Percentiles rank a stretch among this genome's conserved stretches.
Evolutionary conservation across 495 filamentous ascomycete species (phyloP).

Genomic region (Paragyromitra xinjiangensis): DNA sequence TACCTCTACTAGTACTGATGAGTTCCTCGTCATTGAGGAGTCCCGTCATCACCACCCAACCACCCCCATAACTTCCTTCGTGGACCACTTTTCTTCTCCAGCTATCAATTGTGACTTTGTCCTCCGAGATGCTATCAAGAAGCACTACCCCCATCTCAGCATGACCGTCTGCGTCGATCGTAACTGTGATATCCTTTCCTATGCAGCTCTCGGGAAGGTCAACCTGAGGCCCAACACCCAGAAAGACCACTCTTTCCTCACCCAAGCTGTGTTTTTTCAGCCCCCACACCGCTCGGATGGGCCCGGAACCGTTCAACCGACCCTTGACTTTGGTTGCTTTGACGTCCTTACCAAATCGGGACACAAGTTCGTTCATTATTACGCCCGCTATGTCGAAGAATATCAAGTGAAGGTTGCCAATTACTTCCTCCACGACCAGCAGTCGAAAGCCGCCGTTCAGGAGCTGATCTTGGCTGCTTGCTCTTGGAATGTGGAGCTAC

Average conservation of each 20-base stretch:
- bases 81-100: constrained; percentile 62
- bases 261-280: constrained; percentile 63
- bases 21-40: constrained; percentile 35
- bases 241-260: constrained; percentile 58
- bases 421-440: constrained; percentile 63
- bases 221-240: constrained; percentile 57
- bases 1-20: constrained; percentile 5
- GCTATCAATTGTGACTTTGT: constrained; percentile 65
- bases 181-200: constrained; percentile 63
- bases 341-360: constrained; percentile 63
- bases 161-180: constrained; percentile 60
- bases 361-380: constrained; percentile 65
- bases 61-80: constrained; percentile 55
- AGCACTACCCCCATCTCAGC: constrained; percentile 64
- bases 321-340: constrained; percentile 65
- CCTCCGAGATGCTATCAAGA: constrained; percentile 63
- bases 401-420: constrained; percentile 57
- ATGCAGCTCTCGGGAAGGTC: constrained; percentile 64
- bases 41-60: not conserved
- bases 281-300: constrained; percentile 63
- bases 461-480: constrained; percentile 65
- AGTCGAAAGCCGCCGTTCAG: constrained; percentile 60
- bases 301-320: constrained; percentile 61
- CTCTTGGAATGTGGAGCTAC: constrained; percentile 63
- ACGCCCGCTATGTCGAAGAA: constrained; percentile 65